Base-by-base conservation (phyloP, 129 eudicot genomes). In the Oenanthe sinensis region DNA sequence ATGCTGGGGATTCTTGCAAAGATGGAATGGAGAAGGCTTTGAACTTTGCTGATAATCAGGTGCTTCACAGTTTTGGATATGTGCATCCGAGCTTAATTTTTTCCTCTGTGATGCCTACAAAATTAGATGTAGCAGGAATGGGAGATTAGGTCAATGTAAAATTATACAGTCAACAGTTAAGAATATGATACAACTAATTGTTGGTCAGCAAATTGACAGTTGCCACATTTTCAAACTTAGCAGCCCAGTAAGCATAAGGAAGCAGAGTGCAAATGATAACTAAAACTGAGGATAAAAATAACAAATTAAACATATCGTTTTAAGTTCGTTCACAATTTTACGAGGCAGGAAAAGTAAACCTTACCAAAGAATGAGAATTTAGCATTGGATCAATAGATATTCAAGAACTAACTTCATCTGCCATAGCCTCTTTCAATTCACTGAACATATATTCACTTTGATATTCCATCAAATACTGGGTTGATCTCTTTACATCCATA, bases 401-500 rank as follows among this genome's bases (percentile, higher is more conserved):
- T 89, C 78, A 85, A 43, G 88, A 88, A 75, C 83, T 91, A 50
- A 82, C 92, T 65, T 85, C 96, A 33, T 84, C 87, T n/a, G 70
- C 86, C 78, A 70, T 89, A 43, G 69, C 85, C 19, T 78, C 71
- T 60, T 81, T 68, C 55, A 79, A 87, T 71, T 93, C 94, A 77
- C 82, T 89, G 71, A 93, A 93, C 98, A 93, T 93, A 55, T 90
- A 87, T 39, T 90, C 88, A 50, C 87, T 86, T 81, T 93, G 98
- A 85, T 86, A 93, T 81, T 93, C 98, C 88, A 93, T 87, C 88
- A 93, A 80, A 83, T 93, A 90, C 69, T 93, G 94, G 0, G 92
- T 93, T 11, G 97, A 93, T 71, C 98, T 85, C 84, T 90, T 93
- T 71, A 90, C 92, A 78, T 90, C 98, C 87, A 88, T 82, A 80